Conservation (phyloP, 164 flowering plant species). For the Amborella trichopoda region DNA sequence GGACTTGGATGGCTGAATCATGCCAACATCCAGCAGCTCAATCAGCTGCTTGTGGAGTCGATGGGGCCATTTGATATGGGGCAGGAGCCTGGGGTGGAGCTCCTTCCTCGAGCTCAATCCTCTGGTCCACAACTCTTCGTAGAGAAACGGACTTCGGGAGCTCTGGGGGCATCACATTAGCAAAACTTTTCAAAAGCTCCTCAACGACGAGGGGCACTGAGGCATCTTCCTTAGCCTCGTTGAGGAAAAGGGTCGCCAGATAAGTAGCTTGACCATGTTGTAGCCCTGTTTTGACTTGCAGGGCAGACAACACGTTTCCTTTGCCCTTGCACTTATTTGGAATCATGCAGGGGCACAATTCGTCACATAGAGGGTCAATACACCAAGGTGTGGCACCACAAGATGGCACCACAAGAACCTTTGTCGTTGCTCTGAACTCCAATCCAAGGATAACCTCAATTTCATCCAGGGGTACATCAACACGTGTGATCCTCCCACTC, state of each 20-base stretch:
- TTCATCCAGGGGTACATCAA: conserved; percentile 6
- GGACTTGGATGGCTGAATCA: neutral
- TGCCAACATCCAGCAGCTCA: neutral
- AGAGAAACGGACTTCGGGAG: conserved; percentile 5
- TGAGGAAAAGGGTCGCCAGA: no score
- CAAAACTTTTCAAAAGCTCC: neutral
- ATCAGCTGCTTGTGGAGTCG: neutral
- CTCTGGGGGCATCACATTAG: conserved; percentile 5
- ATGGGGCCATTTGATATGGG: conserved; percentile 2
- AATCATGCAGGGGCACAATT: neutral
- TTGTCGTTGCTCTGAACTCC: neutral
- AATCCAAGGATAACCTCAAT: conserved; percentile 6
- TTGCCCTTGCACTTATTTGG: neutral
- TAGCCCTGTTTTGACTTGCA: no score
- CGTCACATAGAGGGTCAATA: neutral
- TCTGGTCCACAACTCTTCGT: neutral
- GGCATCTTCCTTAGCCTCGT: neutral
- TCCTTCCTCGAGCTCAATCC: conserved; percentile 6
- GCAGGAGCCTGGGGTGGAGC: neutral
- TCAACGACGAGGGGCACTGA: neutral
- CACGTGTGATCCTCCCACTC: neutral
- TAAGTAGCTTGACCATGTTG: no score
- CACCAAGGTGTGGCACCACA: conserved; percentile 7
- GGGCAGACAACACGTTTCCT: conserved; percentile 1
- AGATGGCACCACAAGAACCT: no score